Conservation (phyloP, 2,329 filamentous ascomycete species). For the Lizonia empirigonia region DNA sequence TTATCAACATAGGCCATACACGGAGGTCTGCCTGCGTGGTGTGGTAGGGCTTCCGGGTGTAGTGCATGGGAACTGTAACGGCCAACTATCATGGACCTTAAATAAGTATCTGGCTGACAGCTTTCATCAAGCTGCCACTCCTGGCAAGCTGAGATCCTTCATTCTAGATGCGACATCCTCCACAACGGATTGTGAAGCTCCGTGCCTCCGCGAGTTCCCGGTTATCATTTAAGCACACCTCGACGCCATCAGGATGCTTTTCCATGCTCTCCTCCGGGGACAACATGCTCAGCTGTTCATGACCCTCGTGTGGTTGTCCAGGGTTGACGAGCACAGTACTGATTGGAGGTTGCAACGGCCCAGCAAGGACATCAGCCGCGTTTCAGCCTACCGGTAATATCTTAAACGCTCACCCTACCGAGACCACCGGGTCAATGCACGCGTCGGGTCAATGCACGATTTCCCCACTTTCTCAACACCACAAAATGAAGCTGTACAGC, state of each 20-base stretch:
- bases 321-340: not conserved
- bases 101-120: too few species aligned
- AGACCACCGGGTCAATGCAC: too few species aligned
- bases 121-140: not conserved
- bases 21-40: too few species aligned
- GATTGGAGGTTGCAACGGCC: constrained; percentile 2
- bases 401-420: constrained; percentile 30
- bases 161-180: not conserved
- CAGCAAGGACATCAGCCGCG: constrained; percentile 8
- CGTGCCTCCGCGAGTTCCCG: not conserved
- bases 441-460: too few species aligned
- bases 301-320: not conserved
- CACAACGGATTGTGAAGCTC: not conserved
- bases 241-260: not conserved
- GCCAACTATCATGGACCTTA: not conserved
- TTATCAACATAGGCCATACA: too few species aligned
- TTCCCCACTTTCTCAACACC: too few species aligned
- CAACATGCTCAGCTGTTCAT: not conserved
- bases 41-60: too few species aligned
- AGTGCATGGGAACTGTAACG: not conserved
- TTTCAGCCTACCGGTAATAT: constrained; percentile 36
- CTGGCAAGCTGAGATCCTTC: not conserved
- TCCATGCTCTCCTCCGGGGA: not conserved
- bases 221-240: not conserved
- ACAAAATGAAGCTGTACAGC: too few species aligned